Evolutionary conservation across 75 land plant genomes (phyloP).

Genomic region (Isoetes taiwanensis): DNA sequence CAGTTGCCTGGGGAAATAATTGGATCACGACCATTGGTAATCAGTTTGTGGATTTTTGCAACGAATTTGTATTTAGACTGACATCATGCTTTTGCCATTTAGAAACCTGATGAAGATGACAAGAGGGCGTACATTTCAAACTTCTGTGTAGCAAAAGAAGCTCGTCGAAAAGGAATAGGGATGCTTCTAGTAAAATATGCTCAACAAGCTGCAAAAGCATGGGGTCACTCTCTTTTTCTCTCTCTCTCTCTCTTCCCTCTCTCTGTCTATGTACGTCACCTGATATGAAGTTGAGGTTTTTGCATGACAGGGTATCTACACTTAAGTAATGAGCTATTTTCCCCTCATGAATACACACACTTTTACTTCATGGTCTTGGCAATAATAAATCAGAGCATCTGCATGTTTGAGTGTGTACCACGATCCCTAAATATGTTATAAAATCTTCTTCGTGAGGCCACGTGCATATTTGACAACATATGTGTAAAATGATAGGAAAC

Average conservation of each 20-base stretch:
- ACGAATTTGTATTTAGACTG: neutral
- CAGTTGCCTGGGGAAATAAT: conserved; percentile 62
- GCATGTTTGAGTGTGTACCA: no score
- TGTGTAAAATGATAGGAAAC: no score
- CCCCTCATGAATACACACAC: no score
- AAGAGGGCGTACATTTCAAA: conserved; percentile 70
- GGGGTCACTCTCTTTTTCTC: conserved; percentile 42
- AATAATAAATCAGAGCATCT: no score
- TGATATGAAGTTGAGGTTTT: no score
- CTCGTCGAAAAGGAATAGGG: conserved; percentile 73
- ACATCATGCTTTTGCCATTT: neutral
- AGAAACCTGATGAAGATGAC: conserved; percentile 46
- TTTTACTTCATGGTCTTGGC: neutral
- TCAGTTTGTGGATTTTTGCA: neutral
- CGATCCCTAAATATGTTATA: no score
- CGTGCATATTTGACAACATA: no score
- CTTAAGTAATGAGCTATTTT: no score
- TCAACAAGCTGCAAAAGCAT: conserved; percentile 45
- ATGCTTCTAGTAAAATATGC: conserved; percentile 41
- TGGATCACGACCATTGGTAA: conserved; percentile 54
- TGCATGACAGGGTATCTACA: no score
- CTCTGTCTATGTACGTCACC: no score
- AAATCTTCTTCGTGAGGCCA: no score
- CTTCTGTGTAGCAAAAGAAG: conserved; percentile 82
- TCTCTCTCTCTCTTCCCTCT: no score